Evolutionary conservation across 2,329 filamentous ascomycete species (phyloP).

Genomic region (Fusarium annulatum): DNA sequence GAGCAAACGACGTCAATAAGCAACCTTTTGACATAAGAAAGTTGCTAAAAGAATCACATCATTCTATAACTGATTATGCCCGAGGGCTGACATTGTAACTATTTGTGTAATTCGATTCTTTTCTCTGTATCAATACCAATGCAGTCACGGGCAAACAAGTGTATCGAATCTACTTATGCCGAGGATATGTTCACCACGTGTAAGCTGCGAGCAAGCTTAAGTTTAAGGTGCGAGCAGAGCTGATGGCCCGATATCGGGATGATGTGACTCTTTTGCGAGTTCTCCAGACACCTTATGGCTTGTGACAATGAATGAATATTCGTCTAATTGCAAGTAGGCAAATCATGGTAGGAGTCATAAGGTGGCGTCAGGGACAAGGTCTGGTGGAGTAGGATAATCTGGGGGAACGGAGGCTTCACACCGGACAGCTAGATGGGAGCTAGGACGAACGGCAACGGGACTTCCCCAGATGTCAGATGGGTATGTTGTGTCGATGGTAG

Average conservation of each 20-base stretch:
- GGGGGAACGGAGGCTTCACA: slow-evolving; percentile 36
- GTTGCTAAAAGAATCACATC: not conserved
- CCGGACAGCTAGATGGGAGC: slow-evolving; percentile 23
- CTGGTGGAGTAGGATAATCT: slow-evolving; percentile 18
- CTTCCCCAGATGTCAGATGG: slow-evolving; percentile 29
- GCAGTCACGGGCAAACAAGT: slow-evolving; percentile 7
- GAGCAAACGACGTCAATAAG: slow-evolving; percentile 1
- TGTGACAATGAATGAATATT: not conserved
- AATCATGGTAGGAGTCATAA: slow-evolving; percentile 3
- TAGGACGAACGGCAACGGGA: slow-evolving; percentile 41
- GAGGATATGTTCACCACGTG: slow-evolving; percentile 27
- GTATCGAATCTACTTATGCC: slow-evolving; percentile 1
- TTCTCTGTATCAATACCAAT: not conserved
- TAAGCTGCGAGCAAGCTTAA: slow-evolving; percentile 9
- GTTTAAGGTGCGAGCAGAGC: slow-evolving; percentile 6
- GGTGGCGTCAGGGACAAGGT: slow-evolving; percentile 27
- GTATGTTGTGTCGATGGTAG: not conserved
- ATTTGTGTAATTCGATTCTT: not conserved
- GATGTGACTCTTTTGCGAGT: slow-evolving; percentile 6
- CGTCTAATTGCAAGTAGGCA: slow-evolving; percentile 15
- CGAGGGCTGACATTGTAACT: slow-evolving; percentile 4
- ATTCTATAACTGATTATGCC: not conserved
- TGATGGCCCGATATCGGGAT: slow-evolving; percentile 36
- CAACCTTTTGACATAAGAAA: not conserved
- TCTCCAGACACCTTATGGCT: not conserved